A percentile compares a stretch with the other conserved stretches of the same genome.
Evolutionary conservation across 768 basidiomycete genomes (phyloP).

Genomic region (Lyophyllum decastes): DNA sequence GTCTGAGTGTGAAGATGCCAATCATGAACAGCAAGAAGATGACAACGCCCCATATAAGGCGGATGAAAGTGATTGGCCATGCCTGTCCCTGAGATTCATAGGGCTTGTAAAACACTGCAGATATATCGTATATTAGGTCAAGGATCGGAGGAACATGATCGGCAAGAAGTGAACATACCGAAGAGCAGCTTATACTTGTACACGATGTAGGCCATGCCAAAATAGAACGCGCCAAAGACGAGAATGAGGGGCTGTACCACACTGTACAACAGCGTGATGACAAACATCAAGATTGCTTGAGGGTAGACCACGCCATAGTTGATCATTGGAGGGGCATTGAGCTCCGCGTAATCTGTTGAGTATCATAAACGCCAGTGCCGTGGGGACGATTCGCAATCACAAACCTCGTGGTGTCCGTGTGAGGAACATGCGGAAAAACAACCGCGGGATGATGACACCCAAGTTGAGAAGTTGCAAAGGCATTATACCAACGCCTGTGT

Average conservation of each 20-base stretch:
- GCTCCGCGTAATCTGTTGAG: conserved; percentile 83
- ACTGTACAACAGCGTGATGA: conserved; percentile 93
- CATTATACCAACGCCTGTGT: conserved; percentile 85
- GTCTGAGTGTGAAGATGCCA: conserved; percentile 78
- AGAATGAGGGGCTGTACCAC: conserved; percentile 95
- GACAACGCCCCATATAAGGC: conserved; percentile 89
- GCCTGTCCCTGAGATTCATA: conserved; percentile 98
- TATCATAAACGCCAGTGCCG: not conserved
- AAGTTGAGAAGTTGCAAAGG: conserved; percentile 93
- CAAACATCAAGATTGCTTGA: conserved; percentile 94
- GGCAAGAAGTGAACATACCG: conserved; percentile 50
- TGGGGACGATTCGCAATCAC: not conserved
- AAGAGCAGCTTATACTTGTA: conserved; percentile 98
- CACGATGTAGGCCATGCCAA: conserved; percentile 92
- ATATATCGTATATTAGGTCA: not conserved
- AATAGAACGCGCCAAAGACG: conserved; percentile 94
- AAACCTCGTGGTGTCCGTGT: conserved; percentile 91
- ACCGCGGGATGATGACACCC: conserved; percentile 81
- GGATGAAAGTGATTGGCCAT: conserved; percentile 94
- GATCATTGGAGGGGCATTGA: conserved; percentile 97
- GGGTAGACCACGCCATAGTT: conserved; percentile 98
- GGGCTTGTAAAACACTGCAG: conserved; percentile 93
- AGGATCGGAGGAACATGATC: not conserved
- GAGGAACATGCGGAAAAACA: conserved; percentile 71
- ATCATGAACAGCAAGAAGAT: conserved; percentile 98